Evolutionary conservation across 768 basidiomycete species (phyloP).

Genomic region (Scleroderma bovista): DNA sequence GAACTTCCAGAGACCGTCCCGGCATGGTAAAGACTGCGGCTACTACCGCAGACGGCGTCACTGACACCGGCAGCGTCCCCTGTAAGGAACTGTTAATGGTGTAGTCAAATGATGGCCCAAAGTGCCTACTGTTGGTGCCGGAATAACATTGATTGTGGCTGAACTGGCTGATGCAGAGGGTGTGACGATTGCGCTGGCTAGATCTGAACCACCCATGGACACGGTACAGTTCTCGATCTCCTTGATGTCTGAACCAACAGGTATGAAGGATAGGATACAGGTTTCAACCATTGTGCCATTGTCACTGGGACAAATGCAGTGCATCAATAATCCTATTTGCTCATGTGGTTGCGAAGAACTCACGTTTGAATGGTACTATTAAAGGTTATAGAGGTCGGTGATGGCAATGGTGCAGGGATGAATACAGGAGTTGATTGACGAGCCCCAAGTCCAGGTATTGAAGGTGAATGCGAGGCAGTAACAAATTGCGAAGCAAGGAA

Average conservation of each 20-base stretch:
- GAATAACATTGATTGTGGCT: conserved; percentile 11
- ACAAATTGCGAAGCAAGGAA: conserved; percentile 19
- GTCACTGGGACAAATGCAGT: conserved; percentile 27
- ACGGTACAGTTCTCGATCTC: conserved; percentile 51
- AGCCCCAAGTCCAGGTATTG: conserved; percentile 1
- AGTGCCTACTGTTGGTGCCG: conserved; percentile 18
- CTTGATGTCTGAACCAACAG: conserved; percentile 45
- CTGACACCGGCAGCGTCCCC: conserved; percentile 28
- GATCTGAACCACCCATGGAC: conserved; percentile 18
- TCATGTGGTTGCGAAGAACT: conserved; percentile 14
- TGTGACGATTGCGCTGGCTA: conserved; percentile 8
- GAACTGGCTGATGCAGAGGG: conserved; percentile 7
- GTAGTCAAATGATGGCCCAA: background rate
- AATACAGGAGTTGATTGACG: conserved; percentile 19
- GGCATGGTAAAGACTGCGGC: conserved; percentile 53
- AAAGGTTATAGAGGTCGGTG: conserved; percentile 33
- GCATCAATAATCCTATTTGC: background rate
- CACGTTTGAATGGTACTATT: conserved; percentile 36
- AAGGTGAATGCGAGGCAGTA: conserved; percentile 22
- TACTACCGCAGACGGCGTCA: conserved; percentile 22
- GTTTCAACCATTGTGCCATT: conserved; percentile 50
- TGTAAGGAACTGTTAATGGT: conserved; percentile 3
- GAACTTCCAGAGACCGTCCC: conserved; percentile 66
- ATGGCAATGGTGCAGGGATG: conserved; percentile 18
- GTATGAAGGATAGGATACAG: conserved; percentile 56